Percentiles rank a stretch among this genome's conserved stretches.
These are phyloP conservation scores for Flaveria ramosissima DNA, from an alignment of 129 eudicot genomes.

Conservation along the genomic window DNA sequence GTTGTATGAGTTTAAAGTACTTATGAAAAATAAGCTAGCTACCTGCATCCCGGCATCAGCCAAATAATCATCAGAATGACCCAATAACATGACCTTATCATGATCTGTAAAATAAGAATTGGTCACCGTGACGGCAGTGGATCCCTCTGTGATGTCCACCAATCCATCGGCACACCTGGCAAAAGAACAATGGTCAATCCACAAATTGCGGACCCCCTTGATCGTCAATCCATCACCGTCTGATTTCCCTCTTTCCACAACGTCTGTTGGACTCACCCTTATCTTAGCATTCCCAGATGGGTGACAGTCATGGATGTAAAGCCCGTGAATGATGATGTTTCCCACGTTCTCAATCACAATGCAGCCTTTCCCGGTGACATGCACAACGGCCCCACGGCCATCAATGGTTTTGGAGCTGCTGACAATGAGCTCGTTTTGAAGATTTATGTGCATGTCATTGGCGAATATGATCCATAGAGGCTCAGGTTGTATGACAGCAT, in stretches of 20 bases:
- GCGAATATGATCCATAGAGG: slow-evolving; percentile 86
- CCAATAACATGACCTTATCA: slow-evolving; percentile 81
- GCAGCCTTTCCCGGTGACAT: slow-evolving; percentile 86
- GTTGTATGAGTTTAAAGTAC: not conserved
- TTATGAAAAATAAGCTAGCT: not conserved
- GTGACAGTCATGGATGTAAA: slow-evolving; percentile 62
- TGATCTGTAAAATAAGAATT: slow-evolving; percentile 75
- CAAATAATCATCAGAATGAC: slow-evolving; percentile 65
- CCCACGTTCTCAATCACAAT: slow-evolving; percentile 68
- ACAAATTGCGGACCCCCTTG: slow-evolving; percentile 63
- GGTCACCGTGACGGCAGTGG: slow-evolving; percentile 84
- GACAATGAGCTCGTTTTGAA: slow-evolving; percentile 67
- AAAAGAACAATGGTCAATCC: slow-evolving; percentile 92
- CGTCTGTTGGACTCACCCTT: slow-evolving; percentile 88
- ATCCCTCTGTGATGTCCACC: slow-evolving; percentile 76
- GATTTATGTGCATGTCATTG: slow-evolving; percentile 68
- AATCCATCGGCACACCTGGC: slow-evolving; percentile 89
- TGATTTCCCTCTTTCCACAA: slow-evolving; percentile 68
- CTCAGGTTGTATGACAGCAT: slow-evolving; percentile 75
- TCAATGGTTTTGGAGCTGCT: slow-evolving; percentile 85
- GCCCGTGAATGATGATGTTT: slow-evolving; percentile 76
- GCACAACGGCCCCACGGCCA: slow-evolving; percentile 85
- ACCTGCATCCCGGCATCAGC: slow-evolving; percentile 95
- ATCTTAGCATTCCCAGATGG: slow-evolving; percentile 74
- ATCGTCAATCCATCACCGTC: slow-evolving; percentile 93